Percentiles rank a stretch among this genome's conserved stretches.
Conservation (phyloP, 345 rosid species). For the Salix koriyanagi region DNA sequence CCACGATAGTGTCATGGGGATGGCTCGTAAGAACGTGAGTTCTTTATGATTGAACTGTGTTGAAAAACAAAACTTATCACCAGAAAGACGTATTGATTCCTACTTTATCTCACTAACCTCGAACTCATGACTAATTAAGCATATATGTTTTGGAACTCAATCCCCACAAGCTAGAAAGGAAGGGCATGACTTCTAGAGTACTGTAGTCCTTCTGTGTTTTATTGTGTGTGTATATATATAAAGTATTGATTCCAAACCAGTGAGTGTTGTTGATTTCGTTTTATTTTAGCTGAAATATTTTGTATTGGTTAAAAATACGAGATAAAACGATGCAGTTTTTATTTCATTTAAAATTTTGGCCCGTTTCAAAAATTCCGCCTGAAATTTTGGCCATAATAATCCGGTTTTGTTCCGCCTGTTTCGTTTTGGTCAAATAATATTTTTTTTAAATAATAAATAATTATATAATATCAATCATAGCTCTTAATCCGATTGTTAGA, state of each 20-base stretch:
- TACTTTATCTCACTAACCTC: not conserved
- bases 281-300: fast-evolving
- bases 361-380: fast-evolving
- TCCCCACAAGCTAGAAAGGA: not conserved
- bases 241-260: not conserved
- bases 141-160: not conserved
- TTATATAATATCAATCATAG: too few relatives aligned
- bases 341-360: fast-evolving
- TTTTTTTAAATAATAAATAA: too few relatives aligned
- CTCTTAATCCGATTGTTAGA: too few relatives aligned
- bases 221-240: not conserved
- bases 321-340: too few relatives aligned
- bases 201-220: not conserved
- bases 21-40: too few relatives aligned
- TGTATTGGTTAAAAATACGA: too few relatives aligned
- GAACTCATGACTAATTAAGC: not conserved
- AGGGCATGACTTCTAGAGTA: too few relatives aligned
- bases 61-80: not conserved
- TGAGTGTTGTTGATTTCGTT: too few relatives aligned
- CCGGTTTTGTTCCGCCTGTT: too few relatives aligned
- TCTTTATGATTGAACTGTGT: too few relatives aligned
- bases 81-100: not conserved
- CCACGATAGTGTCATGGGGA: not conserved
- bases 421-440: fast-evolving
- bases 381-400: fast-evolving